Evolutionary conservation across 305 asterid species (phyloP).

Genomic region (Fraxinus paxiana): DNA sequence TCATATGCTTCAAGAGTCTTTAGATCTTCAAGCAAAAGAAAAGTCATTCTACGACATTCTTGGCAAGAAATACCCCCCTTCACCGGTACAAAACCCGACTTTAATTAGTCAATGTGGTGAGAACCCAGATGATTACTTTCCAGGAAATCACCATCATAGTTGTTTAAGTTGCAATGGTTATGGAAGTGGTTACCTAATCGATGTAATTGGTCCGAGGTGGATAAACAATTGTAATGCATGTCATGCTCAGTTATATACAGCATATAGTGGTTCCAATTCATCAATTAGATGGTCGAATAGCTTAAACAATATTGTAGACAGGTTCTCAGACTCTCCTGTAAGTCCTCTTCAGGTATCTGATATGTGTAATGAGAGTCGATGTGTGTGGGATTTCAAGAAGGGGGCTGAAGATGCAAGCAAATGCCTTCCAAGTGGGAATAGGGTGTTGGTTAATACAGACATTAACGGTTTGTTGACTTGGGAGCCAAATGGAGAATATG

Average conservation of each 20-base stretch:
- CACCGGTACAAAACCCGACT: not conserved
- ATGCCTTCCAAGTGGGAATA: not conserved
- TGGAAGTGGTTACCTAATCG: not conserved
- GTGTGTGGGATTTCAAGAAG: not conserved
- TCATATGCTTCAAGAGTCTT: slow-evolving; percentile 35
- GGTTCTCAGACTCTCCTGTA: not conserved
- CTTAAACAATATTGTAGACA: not conserved
- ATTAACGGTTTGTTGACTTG: not conserved
- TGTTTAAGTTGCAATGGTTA: not conserved
- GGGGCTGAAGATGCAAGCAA: not conserved
- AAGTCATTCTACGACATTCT: not conserved
- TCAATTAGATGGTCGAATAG: not conserved
- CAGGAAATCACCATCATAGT: not conserved
- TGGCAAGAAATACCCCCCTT: not conserved
- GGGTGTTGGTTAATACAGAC: not conserved
- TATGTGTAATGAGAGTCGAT: not conserved
- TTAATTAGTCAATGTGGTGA: not conserved
- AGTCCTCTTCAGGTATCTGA: not conserved
- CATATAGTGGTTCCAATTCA: not conserved
- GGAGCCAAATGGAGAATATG: not conserved
- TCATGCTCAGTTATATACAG: not conserved
- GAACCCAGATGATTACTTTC: not conserved
- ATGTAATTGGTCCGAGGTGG: not conserved
- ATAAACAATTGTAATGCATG: not conserved
- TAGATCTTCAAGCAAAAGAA: slow-evolving; percentile 35